A percentile compares a stretch with the other conserved stretches of the same genome.
These are phyloP conservation scores for Porodaedalea pini DNA, from an alignment of 1,284 basidiomycete species.

Conservation along the genomic window DNA sequence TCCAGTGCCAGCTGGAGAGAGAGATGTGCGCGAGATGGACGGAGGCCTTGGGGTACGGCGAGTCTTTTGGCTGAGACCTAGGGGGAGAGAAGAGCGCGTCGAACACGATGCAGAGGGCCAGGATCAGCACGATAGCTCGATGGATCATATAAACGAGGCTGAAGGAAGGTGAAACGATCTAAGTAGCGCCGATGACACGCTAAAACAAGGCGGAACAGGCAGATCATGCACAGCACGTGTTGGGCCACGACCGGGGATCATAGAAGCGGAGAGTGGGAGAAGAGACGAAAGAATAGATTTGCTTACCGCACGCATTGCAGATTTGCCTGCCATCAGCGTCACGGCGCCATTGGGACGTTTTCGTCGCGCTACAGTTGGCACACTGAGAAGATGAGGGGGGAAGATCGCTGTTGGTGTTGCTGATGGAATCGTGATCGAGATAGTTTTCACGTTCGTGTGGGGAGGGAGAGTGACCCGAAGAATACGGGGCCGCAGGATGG, in stretches of 20 bases:
- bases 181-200: conserved; percentile 11
- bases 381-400: conserved; percentile 33
- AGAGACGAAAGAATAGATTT: conserved; percentile 30
- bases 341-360: conserved; percentile 79
- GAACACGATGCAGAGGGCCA: conserved; percentile 24
- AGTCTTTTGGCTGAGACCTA: conserved; percentile 69
- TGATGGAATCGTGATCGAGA: conserved; percentile 32
- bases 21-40: conserved; percentile 40
- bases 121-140: conserved; percentile 18
- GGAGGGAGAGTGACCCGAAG: conserved; percentile 7
- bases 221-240: conserved; percentile 27
- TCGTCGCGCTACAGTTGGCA: conserved; percentile 67
- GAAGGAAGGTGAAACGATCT: conserved; percentile 12
- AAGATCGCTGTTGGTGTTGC: conserved; percentile 22
- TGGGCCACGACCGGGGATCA: conserved; percentile 29
- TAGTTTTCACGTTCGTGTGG: conserved; percentile 2
- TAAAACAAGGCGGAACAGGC: conserved; percentile 10
- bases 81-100: conserved; percentile 27
- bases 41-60: conserved; percentile 55
- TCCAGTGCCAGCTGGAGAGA: conserved; percentile 34
- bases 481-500: conserved; percentile 11
- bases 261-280: conserved; percentile 28
- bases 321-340: conserved; percentile 76
- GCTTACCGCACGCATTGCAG: conserved; percentile 86
- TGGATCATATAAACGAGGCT: conserved; percentile 23